Percentiles rank a stretch among this genome's conserved stretches.
phyloP scores from a whole-genome alignment of 1,284 basidiomycete genomes.

The Malassezia restricta region DNA sequence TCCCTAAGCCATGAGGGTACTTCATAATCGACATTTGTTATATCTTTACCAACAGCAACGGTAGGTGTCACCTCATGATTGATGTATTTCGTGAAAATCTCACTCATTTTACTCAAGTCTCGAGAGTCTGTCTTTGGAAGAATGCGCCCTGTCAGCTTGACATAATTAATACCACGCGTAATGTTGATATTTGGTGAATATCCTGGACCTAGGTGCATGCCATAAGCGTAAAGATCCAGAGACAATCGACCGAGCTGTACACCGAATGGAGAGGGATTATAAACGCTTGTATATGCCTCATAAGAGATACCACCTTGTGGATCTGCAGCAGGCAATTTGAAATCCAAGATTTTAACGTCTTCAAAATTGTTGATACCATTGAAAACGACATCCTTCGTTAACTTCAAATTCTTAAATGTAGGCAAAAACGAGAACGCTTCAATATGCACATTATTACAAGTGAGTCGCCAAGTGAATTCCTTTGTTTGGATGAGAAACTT shows the following conservation, averaged over 20 bases:
- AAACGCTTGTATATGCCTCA: slow-evolving; percentile 53
- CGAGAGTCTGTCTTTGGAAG: slow-evolving; percentile 52
- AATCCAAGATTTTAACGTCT: slow-evolving; percentile 55
- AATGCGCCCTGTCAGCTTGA: slow-evolving; percentile 57
- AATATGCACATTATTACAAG: slow-evolving; percentile 54
- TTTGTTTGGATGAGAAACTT: slow-evolving; percentile 55
- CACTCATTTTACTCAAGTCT: slow-evolving; percentile 53
- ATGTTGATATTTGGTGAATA: slow-evolving; percentile 40
- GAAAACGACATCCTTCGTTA: slow-evolving; percentile 37
- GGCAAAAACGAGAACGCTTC: slow-evolving; percentile 53
- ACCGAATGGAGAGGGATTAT: slow-evolving; percentile 62
- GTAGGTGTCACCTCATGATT: slow-evolving; percentile 57
- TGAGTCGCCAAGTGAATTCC: slow-evolving; percentile 62
- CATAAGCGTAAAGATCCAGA: slow-evolving; percentile 57
- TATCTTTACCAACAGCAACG: slow-evolving; percentile 52
- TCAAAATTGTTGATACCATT: slow-evolving; percentile 60
- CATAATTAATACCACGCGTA: slow-evolving; percentile 52
- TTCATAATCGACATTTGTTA: slow-evolving; percentile 51
- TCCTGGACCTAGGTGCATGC: slow-evolving; percentile 56
- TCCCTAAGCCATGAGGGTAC: slow-evolving; percentile 58
- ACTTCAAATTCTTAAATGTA: slow-evolving; percentile 33
- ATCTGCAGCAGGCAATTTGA: slow-evolving; percentile 62
- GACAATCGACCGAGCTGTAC: slow-evolving; percentile 61
- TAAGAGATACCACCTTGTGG: slow-evolving; percentile 61
- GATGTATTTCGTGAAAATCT: slow-evolving; percentile 63